phyloP scores from a whole-genome alignment of 352 stramenopile species.

The Elongisporangium prolatum region DNA sequence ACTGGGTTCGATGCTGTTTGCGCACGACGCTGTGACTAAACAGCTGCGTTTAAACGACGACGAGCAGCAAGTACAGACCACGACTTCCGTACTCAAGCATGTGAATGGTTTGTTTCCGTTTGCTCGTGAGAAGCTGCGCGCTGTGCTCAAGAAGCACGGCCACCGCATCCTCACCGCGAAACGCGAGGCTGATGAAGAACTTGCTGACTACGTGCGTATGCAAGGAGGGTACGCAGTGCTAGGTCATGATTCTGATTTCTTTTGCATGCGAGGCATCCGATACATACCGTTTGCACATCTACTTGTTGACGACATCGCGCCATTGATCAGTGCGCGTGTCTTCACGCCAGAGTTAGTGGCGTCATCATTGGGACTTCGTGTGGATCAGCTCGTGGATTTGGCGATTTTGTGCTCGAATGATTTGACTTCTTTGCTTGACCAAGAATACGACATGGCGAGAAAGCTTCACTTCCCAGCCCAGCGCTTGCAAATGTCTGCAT shows the following conservation, averaged over 20 bases:
- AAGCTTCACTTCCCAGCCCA: constrained; percentile 53
- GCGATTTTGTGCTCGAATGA: constrained; percentile 88
- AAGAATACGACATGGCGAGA: constrained; percentile 48
- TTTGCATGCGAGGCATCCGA: constrained; percentile 71
- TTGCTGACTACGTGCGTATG: constrained; percentile 56
- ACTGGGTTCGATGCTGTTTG: constrained; percentile 28
- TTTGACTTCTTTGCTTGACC: constrained; percentile 66
- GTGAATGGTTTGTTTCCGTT: constrained; percentile 76
- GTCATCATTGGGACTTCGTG: constrained; percentile 41
- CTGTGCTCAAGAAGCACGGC: constrained; percentile 43
- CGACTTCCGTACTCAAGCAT: constrained; percentile 37
- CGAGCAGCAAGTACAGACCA: constrained; percentile 8
- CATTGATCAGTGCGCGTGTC: constrained; percentile 53
- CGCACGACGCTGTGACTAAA: neutral
- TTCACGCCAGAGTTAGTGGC: constrained; percentile 70
- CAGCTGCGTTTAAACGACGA: neutral
- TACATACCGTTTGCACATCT: constrained; percentile 80
- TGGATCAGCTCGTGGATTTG: constrained; percentile 79
- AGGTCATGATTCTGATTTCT: constrained; percentile 86
- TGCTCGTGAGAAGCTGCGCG: constrained; percentile 63
- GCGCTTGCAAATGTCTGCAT: constrained; percentile 24
- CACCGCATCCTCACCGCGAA: constrained; percentile 44
- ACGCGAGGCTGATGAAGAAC: constrained; percentile 73
- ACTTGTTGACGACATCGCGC: constrained; percentile 15
- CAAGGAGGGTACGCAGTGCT: constrained; percentile 60